phyloP scores from a whole-genome alignment of 768 basidiomycete species.

The Mycena leptocephala region DNA sequence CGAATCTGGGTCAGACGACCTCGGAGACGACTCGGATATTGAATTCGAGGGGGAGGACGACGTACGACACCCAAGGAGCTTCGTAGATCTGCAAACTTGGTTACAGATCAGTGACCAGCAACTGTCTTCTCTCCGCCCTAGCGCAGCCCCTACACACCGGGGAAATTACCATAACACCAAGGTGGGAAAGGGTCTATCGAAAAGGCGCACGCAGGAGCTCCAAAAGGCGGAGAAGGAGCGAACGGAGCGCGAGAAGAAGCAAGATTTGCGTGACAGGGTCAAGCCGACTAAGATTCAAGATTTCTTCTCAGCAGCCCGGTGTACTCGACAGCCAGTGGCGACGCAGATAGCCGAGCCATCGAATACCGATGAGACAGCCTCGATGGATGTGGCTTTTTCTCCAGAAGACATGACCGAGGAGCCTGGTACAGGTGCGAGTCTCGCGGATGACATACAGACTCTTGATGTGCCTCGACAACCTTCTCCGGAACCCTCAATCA shows the following conservation, averaged over 20 bases:
- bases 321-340: no score
- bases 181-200: neutral
- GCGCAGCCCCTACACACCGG: neutral
- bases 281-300: neutral
- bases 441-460: no score
- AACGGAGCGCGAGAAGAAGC: neutral
- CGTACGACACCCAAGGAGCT: neutral
- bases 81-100: neutral
- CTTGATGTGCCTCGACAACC: no score
- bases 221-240: neutral
- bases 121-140: neutral
- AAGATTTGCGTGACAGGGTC: neutral
- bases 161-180: neutral
- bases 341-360: no score
- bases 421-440: no score
- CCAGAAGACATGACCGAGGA: no score
- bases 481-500: no score
- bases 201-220: neutral
- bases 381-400: no score
- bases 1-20: neutral
- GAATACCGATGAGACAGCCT: neutral
- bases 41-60: neutral
- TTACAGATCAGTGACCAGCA: neutral
- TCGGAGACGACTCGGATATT: neutral
- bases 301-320: neutral